A percentile compares a stretch with the other conserved stretches of the same genome.
phyloP scores from a whole-genome alignment of 2,329 filamentous ascomycete genomes.

The Malbranchea zuffiana region DNA sequence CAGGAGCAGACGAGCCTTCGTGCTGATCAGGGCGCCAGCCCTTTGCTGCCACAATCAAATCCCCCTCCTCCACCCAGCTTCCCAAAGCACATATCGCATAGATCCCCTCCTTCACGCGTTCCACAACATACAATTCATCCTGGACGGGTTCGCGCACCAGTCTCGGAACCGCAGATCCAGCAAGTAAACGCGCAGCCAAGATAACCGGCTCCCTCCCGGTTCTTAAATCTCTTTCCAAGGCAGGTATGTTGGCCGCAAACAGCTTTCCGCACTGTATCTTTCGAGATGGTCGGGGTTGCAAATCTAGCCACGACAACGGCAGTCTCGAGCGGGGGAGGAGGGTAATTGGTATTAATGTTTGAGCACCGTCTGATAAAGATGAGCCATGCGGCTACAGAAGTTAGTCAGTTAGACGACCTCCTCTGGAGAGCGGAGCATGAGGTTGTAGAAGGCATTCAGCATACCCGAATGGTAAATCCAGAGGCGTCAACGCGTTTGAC shows the following conservation, averaged over 20 bases:
- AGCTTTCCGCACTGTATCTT: slow-evolving; percentile 27
- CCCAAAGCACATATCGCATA: slow-evolving; percentile 31
- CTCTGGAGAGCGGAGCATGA: slow-evolving; percentile 3
- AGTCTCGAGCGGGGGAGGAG: slow-evolving; percentile 28
- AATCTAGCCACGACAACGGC: slow-evolving; percentile 33
- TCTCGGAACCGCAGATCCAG: not conserved
- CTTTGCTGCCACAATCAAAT: slow-evolving; percentile 30
- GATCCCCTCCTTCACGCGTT: slow-evolving; percentile 30
- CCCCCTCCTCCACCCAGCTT: slow-evolving; percentile 27
- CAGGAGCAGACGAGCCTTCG: not conserved
- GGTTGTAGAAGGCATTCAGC: slow-evolving; percentile 6
- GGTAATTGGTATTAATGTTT: slow-evolving; percentile 28
- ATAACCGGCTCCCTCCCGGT: slow-evolving; percentile 21
- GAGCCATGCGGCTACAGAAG: slow-evolving; percentile 25
- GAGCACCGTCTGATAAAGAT: slow-evolving; percentile 26
- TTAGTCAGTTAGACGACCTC: slow-evolving; percentile 1
- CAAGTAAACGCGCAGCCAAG: slow-evolving; percentile 23
- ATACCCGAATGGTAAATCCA: slow-evolving; percentile 24
- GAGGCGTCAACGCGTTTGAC: slow-evolving; percentile 13
- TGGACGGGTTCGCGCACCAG: slow-evolving; percentile 2
- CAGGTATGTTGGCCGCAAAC: slow-evolving; percentile 29
- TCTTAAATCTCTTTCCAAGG: slow-evolving; percentile 24
- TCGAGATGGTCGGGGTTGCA: slow-evolving; percentile 17
- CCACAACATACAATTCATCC: slow-evolving; percentile 29
- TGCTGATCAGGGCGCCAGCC: slow-evolving; percentile 17